Evolutionary conservation across 2,329 filamentous ascomycete species (phyloP), one percentile per base, ranked within the genome.

Genomic region (Lojkania enalia): DNA sequence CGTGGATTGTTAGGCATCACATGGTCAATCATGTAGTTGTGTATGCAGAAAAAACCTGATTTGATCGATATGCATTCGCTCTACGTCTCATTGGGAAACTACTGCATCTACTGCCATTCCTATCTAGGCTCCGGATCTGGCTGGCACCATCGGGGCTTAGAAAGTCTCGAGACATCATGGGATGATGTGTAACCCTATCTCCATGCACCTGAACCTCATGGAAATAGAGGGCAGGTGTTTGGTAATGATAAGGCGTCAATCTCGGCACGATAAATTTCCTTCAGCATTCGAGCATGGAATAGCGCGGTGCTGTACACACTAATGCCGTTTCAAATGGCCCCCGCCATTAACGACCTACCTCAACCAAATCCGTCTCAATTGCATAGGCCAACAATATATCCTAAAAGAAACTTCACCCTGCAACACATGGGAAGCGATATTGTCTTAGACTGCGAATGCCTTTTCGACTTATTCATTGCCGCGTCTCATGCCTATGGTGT

Each of bases 301-400:
- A 74, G 75, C 70, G 76, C 61, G 78, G 75, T 75, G 82, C 82
- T 85, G 83, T 86, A 86, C 83, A 85, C 83, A 86, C 82, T 79
- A 78, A 85, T 85, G 83, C 82, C 79, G 71, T 67, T 52, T 55
- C 57, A 57, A 53, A 45, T 50, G 30, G 15, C 30, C 23, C 9
- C 13, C n/a, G 6, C 20, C 5, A 7, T 16, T 49, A 32, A 42
- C 14, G 37, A 49, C 42, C 37, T 21, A 35, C n/a, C n/a, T n/a
- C n/a, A n/a, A n/a, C n/a, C n/a, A n/a, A n/a, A n/a, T n/a, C n/a
- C n/a, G n/a, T n/a, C n/a, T n/a, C n/a, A n/a, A n/a, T n/a, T n/a
- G n/a, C n/a, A n/a, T n/a, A n/a, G n/a, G n/a, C n/a, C n/a, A n/a
- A n/a, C n/a, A n/a, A n/a, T n/a, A n/a, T n/a, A n/a, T n/a, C n/a